Evolutionary conservation across 805 yeast species (phyloP).

Genomic region (Kuraishia borneana): DNA sequence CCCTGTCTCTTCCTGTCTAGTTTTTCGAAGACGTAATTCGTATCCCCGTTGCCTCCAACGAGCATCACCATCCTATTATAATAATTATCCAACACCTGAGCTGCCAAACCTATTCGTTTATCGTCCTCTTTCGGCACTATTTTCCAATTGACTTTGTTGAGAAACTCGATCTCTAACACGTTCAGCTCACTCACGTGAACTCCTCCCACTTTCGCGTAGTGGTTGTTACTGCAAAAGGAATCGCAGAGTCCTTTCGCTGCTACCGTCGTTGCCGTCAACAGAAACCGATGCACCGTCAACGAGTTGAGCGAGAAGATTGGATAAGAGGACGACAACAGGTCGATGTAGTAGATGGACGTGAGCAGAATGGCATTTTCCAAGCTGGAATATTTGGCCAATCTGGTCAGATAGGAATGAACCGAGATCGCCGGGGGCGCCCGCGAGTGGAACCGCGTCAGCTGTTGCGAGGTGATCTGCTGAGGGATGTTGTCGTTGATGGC

Average conservation of each 20-base stretch:
- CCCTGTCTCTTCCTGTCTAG: too few relatives aligned
- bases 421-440: conserved; percentile 87
- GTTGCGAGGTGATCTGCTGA: conserved; percentile 21
- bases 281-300: conserved; percentile 85
- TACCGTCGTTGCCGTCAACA: conserved; percentile 82
- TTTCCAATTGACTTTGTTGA: conserved; percentile 69
- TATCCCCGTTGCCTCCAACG: conserved; percentile 27
- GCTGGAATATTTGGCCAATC: conserved; percentile 76
- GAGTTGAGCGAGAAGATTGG: conserved; percentile 78
- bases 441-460: conserved; percentile 84
- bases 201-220: conserved; percentile 95
- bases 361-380: conserved; percentile 76
- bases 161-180: conserved; percentile 79
- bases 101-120: conserved; percentile 19
- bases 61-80: conserved; percentile 37
- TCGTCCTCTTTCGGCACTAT: conserved; percentile 47
- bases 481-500: conserved; percentile 48
- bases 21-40: too few relatives aligned
- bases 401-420: conserved; percentile 59
- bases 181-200: conserved; percentile 75
- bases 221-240: conserved; percentile 85
- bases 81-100: conserved; percentile 33
- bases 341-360: conserved; percentile 83
- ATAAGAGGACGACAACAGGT: conserved; percentile 66
- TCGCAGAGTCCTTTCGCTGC: conserved; percentile 90